These are phyloP conservation scores for Kodamaea sp. DNA, from an alignment of 1,139 yeast genomes.

Conservation along the genomic window DNA sequence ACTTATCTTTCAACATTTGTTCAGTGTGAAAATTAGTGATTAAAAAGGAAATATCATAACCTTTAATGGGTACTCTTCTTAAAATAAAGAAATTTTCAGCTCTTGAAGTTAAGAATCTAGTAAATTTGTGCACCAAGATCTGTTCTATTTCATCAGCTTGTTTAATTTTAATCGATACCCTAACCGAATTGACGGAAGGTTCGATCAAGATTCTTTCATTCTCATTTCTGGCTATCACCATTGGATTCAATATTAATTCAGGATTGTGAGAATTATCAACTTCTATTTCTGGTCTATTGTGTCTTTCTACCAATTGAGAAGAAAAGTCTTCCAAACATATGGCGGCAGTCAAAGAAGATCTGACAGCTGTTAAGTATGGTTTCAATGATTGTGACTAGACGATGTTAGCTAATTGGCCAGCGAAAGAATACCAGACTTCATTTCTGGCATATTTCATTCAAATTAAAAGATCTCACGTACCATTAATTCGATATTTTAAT, in stretches of 20 bases:
- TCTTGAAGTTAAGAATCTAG: slow-evolving; percentile 88
- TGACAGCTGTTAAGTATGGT: slow-evolving; percentile 91
- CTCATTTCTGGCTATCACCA: slow-evolving; percentile 90
- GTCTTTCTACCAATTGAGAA: slow-evolving; percentile 93
- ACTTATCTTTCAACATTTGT: slow-evolving; percentile 89
- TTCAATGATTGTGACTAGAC: slow-evolving; percentile 83
- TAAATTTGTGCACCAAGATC: slow-evolving; percentile 88
- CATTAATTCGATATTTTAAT: slow-evolving; percentile 1
- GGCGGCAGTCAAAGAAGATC: slow-evolving; percentile 94
- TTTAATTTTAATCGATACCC: slow-evolving; percentile 87
- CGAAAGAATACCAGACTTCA: not conserved
- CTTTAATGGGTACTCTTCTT: slow-evolving; percentile 86
- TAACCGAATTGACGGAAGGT: slow-evolving; percentile 85
- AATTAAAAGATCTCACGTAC: not conserved
- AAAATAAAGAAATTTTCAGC: slow-evolving; percentile 92
- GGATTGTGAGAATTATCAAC: slow-evolving; percentile 60
- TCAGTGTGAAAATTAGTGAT: slow-evolving; percentile 95
- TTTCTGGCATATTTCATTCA: slow-evolving; percentile 4
- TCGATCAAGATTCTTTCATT: slow-evolving; percentile 90
- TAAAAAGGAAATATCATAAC: slow-evolving; percentile 89
- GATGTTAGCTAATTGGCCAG: too few species aligned
- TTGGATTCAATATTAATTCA: slow-evolving; percentile 83
- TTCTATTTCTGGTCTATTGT: slow-evolving; percentile 95
- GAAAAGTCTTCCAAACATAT: slow-evolving; percentile 91
- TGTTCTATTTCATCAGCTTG: slow-evolving; percentile 98